phyloP scores from a whole-genome alignment of 202 grass and related monocot species.

The Setaria viridis region DNA sequence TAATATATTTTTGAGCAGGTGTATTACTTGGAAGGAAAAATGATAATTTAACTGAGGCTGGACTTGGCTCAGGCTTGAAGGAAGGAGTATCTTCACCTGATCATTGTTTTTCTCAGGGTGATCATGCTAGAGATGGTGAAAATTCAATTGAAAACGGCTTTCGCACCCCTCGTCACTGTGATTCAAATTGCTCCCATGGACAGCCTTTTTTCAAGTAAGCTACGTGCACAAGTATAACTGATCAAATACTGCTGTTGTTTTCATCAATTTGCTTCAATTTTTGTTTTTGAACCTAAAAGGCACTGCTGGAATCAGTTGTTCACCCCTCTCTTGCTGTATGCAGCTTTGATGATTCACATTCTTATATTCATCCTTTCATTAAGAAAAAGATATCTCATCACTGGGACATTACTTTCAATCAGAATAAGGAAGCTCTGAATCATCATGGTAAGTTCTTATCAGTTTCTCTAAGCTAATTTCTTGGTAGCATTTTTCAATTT shows the following conservation, averaged over 20 bases:
- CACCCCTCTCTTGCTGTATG: slow-evolving; percentile 40
- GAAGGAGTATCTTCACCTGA: slow-evolving; percentile 46
- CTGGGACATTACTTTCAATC: slow-evolving; percentile 54
- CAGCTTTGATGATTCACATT: slow-evolving; percentile 74
- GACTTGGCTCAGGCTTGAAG: slow-evolving; percentile 27
- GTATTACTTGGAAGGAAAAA: slow-evolving; percentile 41
- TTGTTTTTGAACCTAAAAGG: slow-evolving; percentile 13
- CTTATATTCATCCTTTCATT: slow-evolving; percentile 82
- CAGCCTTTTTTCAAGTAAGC: slow-evolving; percentile 61
- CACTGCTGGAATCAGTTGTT: slow-evolving; percentile 19
- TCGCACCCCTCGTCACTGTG: slow-evolving; percentile 22
- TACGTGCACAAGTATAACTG: slow-evolving; percentile 26
- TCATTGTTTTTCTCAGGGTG: slow-evolving; percentile 43
- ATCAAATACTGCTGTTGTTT: not conserved
- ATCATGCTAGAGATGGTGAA: slow-evolving; percentile 37
- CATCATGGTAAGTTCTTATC: slow-evolving; percentile 58
- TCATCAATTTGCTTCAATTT: not conserved
- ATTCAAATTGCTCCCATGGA: slow-evolving; percentile 22
- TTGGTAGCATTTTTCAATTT: not conserved
- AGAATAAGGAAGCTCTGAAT: slow-evolving; percentile 43
- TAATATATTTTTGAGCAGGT: slow-evolving; percentile 61
- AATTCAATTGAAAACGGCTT: slow-evolving; percentile 51
- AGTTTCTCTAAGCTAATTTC: slow-evolving; percentile 36
- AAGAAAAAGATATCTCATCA: slow-evolving; percentile 69
- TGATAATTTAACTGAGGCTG: slow-evolving; percentile 38